Evolutionary conservation across 331 rosid species (phyloP).

Genomic region (Saraca asoca): DNA sequence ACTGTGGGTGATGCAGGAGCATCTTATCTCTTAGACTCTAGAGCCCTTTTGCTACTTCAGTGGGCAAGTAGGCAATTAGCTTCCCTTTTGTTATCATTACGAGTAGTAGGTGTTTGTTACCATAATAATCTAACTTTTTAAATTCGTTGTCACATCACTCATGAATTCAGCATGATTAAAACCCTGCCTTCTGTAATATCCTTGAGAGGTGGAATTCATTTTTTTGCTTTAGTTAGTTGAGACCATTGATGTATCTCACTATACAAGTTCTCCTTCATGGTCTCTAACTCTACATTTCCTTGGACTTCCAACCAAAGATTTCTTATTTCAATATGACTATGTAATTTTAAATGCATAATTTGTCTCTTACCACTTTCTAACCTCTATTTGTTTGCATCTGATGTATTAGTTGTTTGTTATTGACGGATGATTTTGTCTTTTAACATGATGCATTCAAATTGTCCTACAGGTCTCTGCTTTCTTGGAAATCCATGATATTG

Average conservation of each 20-base stretch:
- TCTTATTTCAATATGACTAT: slow-evolving; percentile 4
- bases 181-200: not conserved
- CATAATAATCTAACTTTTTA: too few relatives aligned
- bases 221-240: not conserved
- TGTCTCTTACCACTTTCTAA: not conserved
- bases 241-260: not conserved
- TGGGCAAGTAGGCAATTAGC: not conserved
- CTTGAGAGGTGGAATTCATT: not conserved
- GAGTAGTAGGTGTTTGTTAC: not conserved
- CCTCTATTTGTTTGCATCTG: not conserved
- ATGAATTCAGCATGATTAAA: not conserved
- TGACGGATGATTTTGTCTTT: slow-evolving; percentile 10
- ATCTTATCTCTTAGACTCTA: too few relatives aligned
- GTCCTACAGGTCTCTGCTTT: slow-evolving; percentile 78
- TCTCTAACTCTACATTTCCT: not conserved
- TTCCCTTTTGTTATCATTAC: not conserved
- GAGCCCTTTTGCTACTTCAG: too few relatives aligned
- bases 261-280: not conserved
- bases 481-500: slow-evolving; percentile 94
- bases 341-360: too few relatives aligned
- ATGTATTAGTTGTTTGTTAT: slow-evolving; percentile 13
- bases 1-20: not conserved
- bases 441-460: slow-evolving; percentile 3
- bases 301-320: not conserved
- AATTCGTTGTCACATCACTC: not conserved